Conservation (phyloP, 2,329 filamentous ascomycete species). For the Nemania serpens region DNA sequence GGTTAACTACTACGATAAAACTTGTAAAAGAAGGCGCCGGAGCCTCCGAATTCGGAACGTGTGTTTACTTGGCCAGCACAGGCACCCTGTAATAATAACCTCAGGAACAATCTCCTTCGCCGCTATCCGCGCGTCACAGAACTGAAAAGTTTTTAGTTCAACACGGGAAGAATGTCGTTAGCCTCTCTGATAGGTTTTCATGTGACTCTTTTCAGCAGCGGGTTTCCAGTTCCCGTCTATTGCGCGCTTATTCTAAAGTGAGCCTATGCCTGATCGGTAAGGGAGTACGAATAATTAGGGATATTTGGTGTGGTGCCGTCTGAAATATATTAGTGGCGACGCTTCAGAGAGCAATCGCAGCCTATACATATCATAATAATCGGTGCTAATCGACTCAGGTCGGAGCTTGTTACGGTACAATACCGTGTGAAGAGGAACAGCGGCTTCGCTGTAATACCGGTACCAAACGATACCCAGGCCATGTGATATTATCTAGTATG, state of each 20-base stretch:
- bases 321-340: background rate
- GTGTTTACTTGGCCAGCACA: too few relatives aligned
- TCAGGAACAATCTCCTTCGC: too few relatives aligned
- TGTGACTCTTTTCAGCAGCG: background rate
- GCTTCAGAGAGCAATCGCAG: background rate
- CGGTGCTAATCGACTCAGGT: conserved; percentile 1
- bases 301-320: background rate
- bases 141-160: background rate
- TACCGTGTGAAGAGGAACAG: background rate
- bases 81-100: too few relatives aligned
- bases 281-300: background rate
- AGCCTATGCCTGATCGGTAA: conserved; percentile 3
- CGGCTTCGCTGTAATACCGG: background rate
- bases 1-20: too few relatives aligned
- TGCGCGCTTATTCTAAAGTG: conserved; percentile 1
- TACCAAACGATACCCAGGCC: conserved; percentile 18
- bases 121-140: background rate
- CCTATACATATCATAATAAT: background rate
- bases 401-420: background rate
- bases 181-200: background rate
- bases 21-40: too few relatives aligned
- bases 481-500: conserved; percentile 25
- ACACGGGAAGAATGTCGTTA: background rate
- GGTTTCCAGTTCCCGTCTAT: background rate
- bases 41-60: too few relatives aligned